These are phyloP conservation scores for Aspergillus proliferans DNA, from an alignment of 2,329 filamentous ascomycete genomes.

Conservation along the genomic window DNA sequence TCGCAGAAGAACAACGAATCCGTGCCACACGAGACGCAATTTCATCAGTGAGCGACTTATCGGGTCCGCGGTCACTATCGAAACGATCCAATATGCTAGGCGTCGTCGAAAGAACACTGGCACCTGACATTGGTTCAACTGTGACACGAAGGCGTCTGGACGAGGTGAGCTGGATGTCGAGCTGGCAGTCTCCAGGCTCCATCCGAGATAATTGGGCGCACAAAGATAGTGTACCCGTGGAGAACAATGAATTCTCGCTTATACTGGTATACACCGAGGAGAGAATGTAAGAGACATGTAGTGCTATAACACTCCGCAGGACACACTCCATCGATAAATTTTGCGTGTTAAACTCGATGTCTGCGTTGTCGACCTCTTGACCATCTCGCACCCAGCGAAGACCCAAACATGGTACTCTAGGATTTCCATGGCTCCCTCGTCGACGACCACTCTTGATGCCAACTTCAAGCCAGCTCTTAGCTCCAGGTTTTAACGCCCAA, in stretches of 20 bases:
- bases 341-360: constrained; percentile 61
- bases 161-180: constrained; percentile 66
- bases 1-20: constrained; percentile 33
- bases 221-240: constrained; percentile 54
- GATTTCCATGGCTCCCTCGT: constrained; percentile 5
- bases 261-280: constrained; percentile 59
- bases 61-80: constrained; percentile 60
- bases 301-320: constrained; percentile 66
- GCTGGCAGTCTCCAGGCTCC: constrained; percentile 60
- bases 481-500: constrained; percentile 65
- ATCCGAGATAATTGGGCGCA: constrained; percentile 52
- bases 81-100: constrained; percentile 50
- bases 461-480: constrained; percentile 87
- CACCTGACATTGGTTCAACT: constrained; percentile 74
- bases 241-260: constrained; percentile 54
- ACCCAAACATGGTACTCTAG: constrained; percentile 29
- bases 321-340: constrained; percentile 68
- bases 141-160: constrained; percentile 55
- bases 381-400: constrained; percentile 79
- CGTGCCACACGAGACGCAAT: constrained; percentile 32
- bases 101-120: constrained; percentile 63
- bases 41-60: constrained; percentile 38
- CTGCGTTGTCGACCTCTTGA: constrained; percentile 63
- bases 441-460: constrained; percentile 50
- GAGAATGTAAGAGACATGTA: constrained; percentile 68